Base-by-base conservation (phyloP, 768 basidiomycete species). In the Auricularia cornea region DNA sequence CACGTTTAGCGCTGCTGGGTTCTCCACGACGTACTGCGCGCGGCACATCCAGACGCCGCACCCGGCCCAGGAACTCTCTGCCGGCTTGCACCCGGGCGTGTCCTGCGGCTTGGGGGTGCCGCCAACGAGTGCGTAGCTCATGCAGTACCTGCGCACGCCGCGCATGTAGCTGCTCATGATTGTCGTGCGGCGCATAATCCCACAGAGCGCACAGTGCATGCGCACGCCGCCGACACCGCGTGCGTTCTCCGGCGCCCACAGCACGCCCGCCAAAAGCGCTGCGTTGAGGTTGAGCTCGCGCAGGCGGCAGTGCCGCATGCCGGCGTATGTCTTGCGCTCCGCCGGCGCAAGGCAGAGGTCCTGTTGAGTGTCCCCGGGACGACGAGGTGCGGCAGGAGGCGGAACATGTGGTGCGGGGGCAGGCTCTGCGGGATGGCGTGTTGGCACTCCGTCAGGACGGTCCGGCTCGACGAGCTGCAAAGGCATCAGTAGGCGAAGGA, bases 251-350 rank as follows among this genome's bases (percentile, higher is more conserved):
- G 72, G 68, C 1, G 68, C 71, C 70, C 70, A 72, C 0, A 70
- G 70, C 20, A 68, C 56, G 2, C 28, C 3, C 1, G 67, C 67
- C 0, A 41, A 63, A 3, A 72, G 52, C 0, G 68, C 64, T 5
- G 70, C 65, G 38, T 71, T 66, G 28, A 72, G 65, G 56, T 72
- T 72, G 59, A 72, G 65, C 64, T 72, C 71, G 29, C 71, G 62
- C 28, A 72, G 60, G 33, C 65, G 68, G 56, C 70, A 72, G 41
- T 69, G 64, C 54, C 69, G 66, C 69, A 72, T 72, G 3, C 64
- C 67, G 56, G 70, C 65, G 59, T 71, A 71, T 1, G 66, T 63
- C 11, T 28, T 35, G 30, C 48, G 48, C 63, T 64, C 65, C 3
- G 65, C 65, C 6, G 65, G 59, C 23, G 38, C 60, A 5, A 66